These are phyloP conservation scores for Podaxis sp. DNA, from an alignment of 768 basidiomycete species.

Conservation along the genomic window DNA sequence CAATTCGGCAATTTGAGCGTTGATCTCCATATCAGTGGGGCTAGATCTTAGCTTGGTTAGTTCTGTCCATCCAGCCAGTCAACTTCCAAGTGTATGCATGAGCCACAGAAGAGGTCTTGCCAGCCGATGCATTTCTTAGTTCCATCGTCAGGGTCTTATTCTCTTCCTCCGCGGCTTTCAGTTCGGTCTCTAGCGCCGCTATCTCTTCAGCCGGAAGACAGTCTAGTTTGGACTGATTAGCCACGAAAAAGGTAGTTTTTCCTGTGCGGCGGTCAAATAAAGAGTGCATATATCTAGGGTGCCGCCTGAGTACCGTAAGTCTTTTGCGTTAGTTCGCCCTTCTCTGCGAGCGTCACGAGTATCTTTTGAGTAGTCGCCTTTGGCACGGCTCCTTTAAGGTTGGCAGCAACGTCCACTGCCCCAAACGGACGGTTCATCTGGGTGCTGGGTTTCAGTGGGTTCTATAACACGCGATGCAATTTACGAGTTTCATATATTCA, in stretches of 20 bases:
- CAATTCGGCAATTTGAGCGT: constrained; percentile 45
- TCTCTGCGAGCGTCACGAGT: constrained; percentile 76
- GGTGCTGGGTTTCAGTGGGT: not conserved
- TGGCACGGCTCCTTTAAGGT: constrained; percentile 84
- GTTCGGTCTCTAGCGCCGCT: constrained; percentile 54
- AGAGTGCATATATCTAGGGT: constrained; percentile 8
- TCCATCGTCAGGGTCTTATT: constrained; percentile 50
- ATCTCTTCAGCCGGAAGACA: constrained; percentile 61
- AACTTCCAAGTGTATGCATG: constrained; percentile 16
- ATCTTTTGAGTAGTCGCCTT: constrained; percentile 86
- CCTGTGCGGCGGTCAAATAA: constrained; percentile 37
- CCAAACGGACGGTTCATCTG: constrained; percentile 95
- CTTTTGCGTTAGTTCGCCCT: constrained; percentile 78
- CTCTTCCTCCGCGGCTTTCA: constrained; percentile 51
- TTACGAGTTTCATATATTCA: constrained; percentile 73
- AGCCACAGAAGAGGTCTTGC: constrained; percentile 23
- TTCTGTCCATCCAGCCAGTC: constrained; percentile 38
- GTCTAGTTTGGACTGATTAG: constrained; percentile 71
- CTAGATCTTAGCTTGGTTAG: constrained; percentile 55
- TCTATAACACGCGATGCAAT: constrained; percentile 1
- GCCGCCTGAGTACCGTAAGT: constrained; percentile 53
- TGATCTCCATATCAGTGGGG: constrained; percentile 70
- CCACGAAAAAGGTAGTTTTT: constrained; percentile 84
- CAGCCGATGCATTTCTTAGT: constrained; percentile 43
- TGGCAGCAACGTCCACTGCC: constrained; percentile 87